Percentiles rank a stretch among this genome's conserved stretches.
These are phyloP conservation scores for Pleurozium schreberi DNA, from an alignment of 225 moss, liverwort and hornwort species.

Conservation along the genomic window DNA sequence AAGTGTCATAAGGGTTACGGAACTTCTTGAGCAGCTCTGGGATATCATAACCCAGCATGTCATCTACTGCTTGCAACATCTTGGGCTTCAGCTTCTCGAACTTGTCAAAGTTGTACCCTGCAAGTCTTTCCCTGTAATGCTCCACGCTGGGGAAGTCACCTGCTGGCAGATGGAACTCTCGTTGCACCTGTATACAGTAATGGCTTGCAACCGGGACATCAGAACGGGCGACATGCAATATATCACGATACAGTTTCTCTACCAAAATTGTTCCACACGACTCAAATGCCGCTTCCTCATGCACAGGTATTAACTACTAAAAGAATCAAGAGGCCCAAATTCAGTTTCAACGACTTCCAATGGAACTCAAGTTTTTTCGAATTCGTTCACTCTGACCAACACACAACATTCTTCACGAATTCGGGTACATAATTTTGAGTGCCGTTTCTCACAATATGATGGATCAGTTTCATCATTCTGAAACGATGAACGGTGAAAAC, in stretches of 20 bases:
- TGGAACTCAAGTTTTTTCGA: background rate
- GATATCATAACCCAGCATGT: slow-evolving; percentile 95
- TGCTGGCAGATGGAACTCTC: slow-evolving; percentile 70
- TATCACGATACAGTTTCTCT: background rate
- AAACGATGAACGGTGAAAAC: background rate
- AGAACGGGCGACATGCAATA: background rate
- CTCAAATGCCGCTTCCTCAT: background rate
- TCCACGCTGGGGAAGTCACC: slow-evolving; percentile 92
- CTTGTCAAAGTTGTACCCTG: slow-evolving; percentile 81
- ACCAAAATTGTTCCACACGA: background rate
- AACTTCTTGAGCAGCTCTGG: slow-evolving; percentile 90
- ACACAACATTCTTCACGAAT: background rate
- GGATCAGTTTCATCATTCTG: background rate
- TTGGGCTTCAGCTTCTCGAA: slow-evolving; percentile 80
- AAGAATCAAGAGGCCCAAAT: background rate
- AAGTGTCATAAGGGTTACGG: slow-evolving; percentile 76
- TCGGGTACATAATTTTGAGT: background rate
- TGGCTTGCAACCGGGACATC: background rate
- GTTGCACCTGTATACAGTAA: slow-evolving; percentile 45
- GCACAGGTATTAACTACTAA: background rate
- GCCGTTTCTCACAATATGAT: background rate
- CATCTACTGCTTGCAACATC: slow-evolving; percentile 79
- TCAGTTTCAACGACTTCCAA: background rate
- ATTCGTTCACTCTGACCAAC: no score
- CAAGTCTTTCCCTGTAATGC: slow-evolving; percentile 66